Conservation (phyloP, 805 yeast species). For the Saccharomyces paradoxus region DNA sequence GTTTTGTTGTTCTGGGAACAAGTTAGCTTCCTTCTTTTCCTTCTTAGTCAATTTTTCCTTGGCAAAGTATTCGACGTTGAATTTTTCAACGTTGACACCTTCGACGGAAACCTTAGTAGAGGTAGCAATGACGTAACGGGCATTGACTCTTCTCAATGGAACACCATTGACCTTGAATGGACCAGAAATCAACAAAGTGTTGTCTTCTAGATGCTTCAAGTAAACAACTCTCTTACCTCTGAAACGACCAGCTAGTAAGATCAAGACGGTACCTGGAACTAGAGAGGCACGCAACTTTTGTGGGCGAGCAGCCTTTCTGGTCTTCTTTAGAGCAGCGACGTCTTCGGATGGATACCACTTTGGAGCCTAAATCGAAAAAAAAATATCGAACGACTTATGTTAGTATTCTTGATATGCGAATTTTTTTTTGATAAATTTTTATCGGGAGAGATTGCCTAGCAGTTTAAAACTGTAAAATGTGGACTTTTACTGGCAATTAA, state of each 20-base stretch:
- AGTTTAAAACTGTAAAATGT: background rate
- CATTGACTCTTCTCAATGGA: slow-evolving; percentile 96
- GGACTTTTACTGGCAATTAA: background rate
- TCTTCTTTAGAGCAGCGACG: slow-evolving; percentile 73
- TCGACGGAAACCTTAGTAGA: slow-evolving; percentile 79
- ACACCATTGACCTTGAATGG: slow-evolving; percentile 99
- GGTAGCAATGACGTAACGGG: slow-evolving; percentile 97
- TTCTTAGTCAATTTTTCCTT: slow-evolving; percentile 80
- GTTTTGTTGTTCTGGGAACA: slow-evolving; percentile 70
- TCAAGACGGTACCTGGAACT: slow-evolving; percentile 95
- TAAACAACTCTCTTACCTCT: slow-evolving; percentile 98
- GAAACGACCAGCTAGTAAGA: slow-evolving; percentile 97
- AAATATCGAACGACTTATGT: background rate
- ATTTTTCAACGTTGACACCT: slow-evolving; percentile 77
- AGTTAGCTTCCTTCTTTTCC: slow-evolving; percentile 81
- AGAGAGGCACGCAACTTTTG: slow-evolving; percentile 90
- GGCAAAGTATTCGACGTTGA: slow-evolving; percentile 88
- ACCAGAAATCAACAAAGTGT: slow-evolving; percentile 92
- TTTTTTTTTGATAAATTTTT: background rate
- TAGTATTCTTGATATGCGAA: background rate
- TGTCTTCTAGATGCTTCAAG: slow-evolving; percentile 93
- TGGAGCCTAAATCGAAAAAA: slow-evolving; percentile 45
- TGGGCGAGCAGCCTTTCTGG: slow-evolving; percentile 85
- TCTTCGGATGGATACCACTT: slow-evolving; percentile 91
- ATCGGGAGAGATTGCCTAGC: background rate